phyloP scores from a whole-genome alignment of 345 rosid genomes.

The Euphorbia pulcherrima region DNA sequence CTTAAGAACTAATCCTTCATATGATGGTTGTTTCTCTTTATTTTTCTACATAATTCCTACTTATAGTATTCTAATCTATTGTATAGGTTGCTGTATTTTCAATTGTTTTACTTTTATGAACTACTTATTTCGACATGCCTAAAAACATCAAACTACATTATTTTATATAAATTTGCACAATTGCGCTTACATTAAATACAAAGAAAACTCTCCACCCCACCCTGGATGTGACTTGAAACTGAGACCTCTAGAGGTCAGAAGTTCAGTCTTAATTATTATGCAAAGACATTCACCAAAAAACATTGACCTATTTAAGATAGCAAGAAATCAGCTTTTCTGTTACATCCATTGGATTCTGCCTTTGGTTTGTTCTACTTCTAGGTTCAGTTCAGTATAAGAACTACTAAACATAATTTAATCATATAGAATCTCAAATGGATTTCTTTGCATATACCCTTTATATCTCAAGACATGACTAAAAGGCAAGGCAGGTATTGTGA shows the following conservation, averaged over 20 bases:
- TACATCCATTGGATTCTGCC: neutral
- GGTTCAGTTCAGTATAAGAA: neutral
- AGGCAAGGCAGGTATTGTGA: neutral
- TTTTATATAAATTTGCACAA: too few species aligned
- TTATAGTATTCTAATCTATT: neutral
- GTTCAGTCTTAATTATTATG: too few species aligned
- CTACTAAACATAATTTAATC: neutral
- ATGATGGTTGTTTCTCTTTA: neutral
- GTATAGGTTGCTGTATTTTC: neutral
- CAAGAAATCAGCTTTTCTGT: neutral
- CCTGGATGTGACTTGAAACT: too few species aligned
- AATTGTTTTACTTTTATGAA: neutral
- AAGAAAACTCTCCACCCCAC: too few species aligned
- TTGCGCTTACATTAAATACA: too few species aligned
- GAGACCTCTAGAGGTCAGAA: too few species aligned
- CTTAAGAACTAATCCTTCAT: neutral
- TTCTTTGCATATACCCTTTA: neutral
- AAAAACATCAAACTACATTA: neutral
- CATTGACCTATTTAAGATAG: too few species aligned
- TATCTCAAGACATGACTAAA: neutral
- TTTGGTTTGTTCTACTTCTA: neutral
- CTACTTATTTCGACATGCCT: neutral
- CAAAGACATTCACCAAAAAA: too few species aligned
- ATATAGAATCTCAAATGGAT: neutral
- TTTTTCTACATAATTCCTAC: neutral